phyloP scores from a whole-genome alignment of 768 basidiomycete species.

The Chalciporus pseudorubinellus region DNA sequence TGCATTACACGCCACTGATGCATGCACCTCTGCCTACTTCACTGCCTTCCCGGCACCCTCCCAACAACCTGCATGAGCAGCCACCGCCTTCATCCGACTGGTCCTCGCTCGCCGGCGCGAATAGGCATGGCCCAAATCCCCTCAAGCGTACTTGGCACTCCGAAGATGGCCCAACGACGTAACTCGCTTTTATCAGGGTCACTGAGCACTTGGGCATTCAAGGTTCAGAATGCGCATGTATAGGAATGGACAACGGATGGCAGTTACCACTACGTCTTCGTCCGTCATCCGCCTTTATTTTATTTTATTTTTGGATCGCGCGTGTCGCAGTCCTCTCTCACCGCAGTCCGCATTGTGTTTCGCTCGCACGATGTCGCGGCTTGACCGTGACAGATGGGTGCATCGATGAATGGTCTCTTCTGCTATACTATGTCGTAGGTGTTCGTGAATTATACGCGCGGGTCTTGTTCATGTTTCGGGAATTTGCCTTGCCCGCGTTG shows the following conservation, averaged over 20 bases:
- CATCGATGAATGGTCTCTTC: not conserved
- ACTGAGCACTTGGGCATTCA: not conserved
- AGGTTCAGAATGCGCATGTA: not conserved
- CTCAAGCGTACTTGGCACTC: constrained; percentile 30
- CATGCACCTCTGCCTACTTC: constrained; percentile 5
- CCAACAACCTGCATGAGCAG: constrained; percentile 16
- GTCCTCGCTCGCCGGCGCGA: constrained; percentile 30
- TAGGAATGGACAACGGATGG: not conserved
- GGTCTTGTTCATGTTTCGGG: too few species aligned
- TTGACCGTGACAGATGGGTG: not conserved
- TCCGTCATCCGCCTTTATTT: not conserved
- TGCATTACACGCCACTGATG: constrained; percentile 4
- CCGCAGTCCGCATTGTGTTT: not conserved
- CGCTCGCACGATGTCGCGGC: not conserved
- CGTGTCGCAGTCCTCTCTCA: not conserved
- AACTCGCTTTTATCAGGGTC: not conserved
- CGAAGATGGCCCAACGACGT: constrained; percentile 19
- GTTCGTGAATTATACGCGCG: too few species aligned
- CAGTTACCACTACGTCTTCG: not conserved
- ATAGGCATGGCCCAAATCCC: constrained; percentile 17
- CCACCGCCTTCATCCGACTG: constrained; percentile 22
- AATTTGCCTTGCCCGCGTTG: too few species aligned
- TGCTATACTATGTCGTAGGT: too few species aligned
- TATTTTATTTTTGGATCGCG: not conserved
- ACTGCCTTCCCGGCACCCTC: not conserved